These are phyloP conservation scores for Phialophora chinensis DNA, from an alignment of 2,329 filamentous ascomycete genomes.

Conservation along the genomic window DNA sequence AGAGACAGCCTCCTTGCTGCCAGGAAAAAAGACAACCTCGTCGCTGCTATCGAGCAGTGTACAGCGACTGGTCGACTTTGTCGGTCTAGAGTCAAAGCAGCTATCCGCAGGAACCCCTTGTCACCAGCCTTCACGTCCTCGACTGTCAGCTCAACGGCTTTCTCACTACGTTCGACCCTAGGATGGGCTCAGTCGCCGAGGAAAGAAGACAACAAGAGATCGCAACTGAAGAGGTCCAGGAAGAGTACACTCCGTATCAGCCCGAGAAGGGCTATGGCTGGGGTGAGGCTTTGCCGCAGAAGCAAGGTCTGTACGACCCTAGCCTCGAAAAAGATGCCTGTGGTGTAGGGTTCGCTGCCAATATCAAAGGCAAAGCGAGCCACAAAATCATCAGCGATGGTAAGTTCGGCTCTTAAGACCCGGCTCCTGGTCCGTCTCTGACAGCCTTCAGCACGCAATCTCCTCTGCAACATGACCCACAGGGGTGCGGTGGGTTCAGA, in stretches of 20 bases:
- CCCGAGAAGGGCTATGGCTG: conserved; percentile 76
- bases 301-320: conserved; percentile 98
- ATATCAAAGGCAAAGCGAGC: conserved; percentile 93
- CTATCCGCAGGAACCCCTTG: conserved; percentile 3
- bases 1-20: conserved; percentile 35
- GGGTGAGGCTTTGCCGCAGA: conserved; percentile 93
- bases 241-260: conserved; percentile 60
- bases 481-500: conserved; percentile 97
- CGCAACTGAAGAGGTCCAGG: conserved; percentile 52
- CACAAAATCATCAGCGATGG: conserved; percentile 99
- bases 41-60: background rate
- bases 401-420: conserved; percentile 52
- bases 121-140: background rate
- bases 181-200: conserved; percentile 58
- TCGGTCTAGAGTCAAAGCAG: background rate
- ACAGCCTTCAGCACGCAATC: conserved; percentile 72
- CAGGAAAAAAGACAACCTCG: conserved; percentile 6
- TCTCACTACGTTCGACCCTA: conserved; percentile 41
- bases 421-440: conserved; percentile 20
- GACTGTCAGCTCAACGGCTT: background rate
- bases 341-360: conserved; percentile 99
- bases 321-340: conserved; percentile 98
- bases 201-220: conserved; percentile 54
- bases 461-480: conserved; percentile 99
- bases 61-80: background rate